phyloP scores from a whole-genome alignment of 2,329 filamentous ascomycete species.

The Cordyceps farinosa region DNA sequence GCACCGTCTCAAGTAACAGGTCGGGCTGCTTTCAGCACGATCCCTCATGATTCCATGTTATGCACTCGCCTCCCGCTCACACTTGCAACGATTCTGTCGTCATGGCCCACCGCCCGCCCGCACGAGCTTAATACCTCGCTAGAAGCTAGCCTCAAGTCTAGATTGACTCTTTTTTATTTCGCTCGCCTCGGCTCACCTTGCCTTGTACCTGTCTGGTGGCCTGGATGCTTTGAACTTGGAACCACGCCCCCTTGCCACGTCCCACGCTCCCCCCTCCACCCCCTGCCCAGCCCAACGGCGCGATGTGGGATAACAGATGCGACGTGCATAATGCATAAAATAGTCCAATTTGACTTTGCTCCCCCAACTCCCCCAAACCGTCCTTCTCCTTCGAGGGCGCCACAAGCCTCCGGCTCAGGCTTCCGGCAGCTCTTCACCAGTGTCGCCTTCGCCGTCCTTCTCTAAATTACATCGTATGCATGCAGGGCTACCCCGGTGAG shows the following conservation, averaged over 20 bases:
- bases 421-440: constrained; percentile 5
- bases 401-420: neutral
- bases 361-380: neutral
- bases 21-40: constrained; percentile 1
- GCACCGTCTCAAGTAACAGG: constrained; percentile 1
- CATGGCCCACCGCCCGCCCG: constrained; percentile 11
- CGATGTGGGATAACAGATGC: constrained; percentile 13
- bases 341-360: constrained; percentile 14
- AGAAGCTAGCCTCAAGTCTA: neutral
- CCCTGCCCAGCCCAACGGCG: constrained; percentile 4
- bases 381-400: neutral
- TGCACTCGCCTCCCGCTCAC: constrained; percentile 3
- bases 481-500: constrained; percentile 11
- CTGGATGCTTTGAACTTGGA: neutral
- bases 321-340: constrained; percentile 17
- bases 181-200: constrained; percentile 12
- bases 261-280: neutral
- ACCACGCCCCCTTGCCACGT: neutral
- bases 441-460: constrained; percentile 5
- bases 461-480: constrained; percentile 11
- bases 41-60: constrained; percentile 2
- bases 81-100: constrained; percentile 9
- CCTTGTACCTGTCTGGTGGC: too few species aligned
- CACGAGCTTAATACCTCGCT: constrained; percentile 7
- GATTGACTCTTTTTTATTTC: neutral